phyloP scores from a whole-genome alignment of 495 filamentous ascomycete species.

The Penicillium maclennaniae region DNA sequence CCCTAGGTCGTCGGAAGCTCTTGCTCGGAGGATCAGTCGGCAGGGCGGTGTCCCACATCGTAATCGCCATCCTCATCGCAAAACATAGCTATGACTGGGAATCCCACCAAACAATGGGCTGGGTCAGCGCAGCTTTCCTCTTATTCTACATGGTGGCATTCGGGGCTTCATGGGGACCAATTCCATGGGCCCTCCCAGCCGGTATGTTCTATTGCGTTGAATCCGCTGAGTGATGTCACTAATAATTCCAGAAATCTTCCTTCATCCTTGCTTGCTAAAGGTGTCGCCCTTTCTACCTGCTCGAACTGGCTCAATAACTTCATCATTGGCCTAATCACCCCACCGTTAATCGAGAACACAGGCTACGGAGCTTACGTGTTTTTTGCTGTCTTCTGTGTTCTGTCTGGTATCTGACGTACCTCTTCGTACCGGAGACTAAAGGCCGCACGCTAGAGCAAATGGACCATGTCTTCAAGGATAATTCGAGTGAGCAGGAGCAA shows the following conservation, averaged over 20 bases:
- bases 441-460: conserved; percentile 57
- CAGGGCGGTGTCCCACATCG: conserved; percentile 49
- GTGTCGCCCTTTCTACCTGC: conserved; percentile 49
- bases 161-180: conserved; percentile 45
- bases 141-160: conserved; percentile 49
- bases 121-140: conserved; percentile 46
- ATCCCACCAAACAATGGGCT: conserved; percentile 41
- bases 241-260: conserved; percentile 41
- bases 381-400: conserved; percentile 55
- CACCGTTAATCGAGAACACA: conserved; percentile 50
- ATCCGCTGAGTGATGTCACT: not conserved
- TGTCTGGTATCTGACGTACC: conserved; percentile 49
- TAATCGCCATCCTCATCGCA: conserved; percentile 49
- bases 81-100: conserved; percentile 43
- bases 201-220: conserved; percentile 10
- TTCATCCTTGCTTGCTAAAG: conserved; percentile 49
- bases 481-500: conserved; percentile 37
- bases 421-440: conserved; percentile 56
- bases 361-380: conserved; percentile 55
- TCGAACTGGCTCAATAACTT: conserved; percentile 58
- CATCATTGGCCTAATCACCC: conserved; percentile 52
- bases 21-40: conserved; percentile 42
- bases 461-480: conserved; percentile 51
- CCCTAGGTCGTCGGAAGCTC: conserved; percentile 43
- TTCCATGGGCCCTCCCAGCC: conserved; percentile 45